These are phyloP conservation scores for Carex cristatella DNA, from an alignment of 176 grass and related monocot species.

Conservation along the genomic window DNA sequence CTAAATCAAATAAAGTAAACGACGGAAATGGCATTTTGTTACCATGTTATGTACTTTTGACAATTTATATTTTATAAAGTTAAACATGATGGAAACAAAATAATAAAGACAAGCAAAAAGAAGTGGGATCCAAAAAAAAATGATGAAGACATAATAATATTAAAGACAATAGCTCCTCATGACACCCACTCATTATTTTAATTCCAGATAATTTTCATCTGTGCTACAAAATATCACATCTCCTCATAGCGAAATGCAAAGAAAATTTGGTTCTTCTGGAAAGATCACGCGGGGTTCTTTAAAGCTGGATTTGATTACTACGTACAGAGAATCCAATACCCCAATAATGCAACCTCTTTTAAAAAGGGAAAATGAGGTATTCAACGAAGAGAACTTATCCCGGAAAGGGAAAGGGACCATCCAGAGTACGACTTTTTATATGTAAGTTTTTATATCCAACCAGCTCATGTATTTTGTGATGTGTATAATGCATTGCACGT, in stretches of 20 bases:
- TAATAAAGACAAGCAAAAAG: not conserved
- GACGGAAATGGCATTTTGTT: not conserved
- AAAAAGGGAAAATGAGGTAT: not conserved
- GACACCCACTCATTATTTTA: not conserved
- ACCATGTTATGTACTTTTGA: not conserved
- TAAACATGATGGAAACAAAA: not conserved
- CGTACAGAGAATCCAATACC: not conserved
- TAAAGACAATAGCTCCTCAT: too few relatives aligned
- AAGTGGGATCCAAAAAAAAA: not conserved
- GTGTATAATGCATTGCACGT: not conserved
- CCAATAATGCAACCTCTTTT: not conserved
- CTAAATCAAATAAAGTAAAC: too few relatives aligned
- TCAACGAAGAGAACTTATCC: not conserved
- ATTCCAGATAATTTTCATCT: not conserved
- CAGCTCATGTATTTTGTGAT: not conserved
- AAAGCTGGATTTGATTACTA: not conserved
- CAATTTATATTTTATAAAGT: not conserved
- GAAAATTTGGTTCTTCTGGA: not conserved
- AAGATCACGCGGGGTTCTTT: not conserved
- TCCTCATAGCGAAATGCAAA: not conserved
- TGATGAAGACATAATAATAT: not conserved
- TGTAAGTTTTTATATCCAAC: not conserved
- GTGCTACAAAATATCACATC: not conserved
- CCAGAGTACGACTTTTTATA: not conserved
- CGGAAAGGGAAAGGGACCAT: not conserved